Evolutionary conservation across 2,329 filamentous ascomycete genomes (phyloP).

Genomic region (Harringtonia lauricola): DNA sequence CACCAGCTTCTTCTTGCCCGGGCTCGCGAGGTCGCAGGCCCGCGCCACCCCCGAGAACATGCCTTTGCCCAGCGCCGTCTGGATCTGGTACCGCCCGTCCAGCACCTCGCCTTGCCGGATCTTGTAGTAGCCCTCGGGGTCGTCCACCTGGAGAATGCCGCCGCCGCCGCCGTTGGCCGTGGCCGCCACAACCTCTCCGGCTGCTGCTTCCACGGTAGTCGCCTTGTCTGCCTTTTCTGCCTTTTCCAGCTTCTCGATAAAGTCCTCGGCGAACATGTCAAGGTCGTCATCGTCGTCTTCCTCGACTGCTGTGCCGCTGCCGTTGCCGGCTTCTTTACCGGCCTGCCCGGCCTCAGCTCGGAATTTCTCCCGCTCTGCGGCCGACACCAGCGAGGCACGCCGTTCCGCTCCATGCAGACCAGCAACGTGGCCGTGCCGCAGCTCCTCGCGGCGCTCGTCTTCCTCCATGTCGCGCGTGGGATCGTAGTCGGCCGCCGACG

Average conservation of each 20-base stretch:
- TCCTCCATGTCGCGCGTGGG: constrained; percentile 82
- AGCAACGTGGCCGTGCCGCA: constrained; percentile 42
- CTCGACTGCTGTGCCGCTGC: neutral
- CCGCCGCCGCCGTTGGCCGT: constrained; percentile 37
- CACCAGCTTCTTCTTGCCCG: constrained; percentile 55
- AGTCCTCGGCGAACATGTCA: constrained; percentile 85
- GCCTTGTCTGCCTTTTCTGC: constrained; percentile 33
- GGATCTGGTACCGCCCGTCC: constrained; percentile 79
- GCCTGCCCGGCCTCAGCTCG: neutral
- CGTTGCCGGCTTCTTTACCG: constrained; percentile 6
- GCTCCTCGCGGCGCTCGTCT: constrained; percentile 61
- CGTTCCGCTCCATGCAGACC: constrained; percentile 31
- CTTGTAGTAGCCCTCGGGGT: constrained; percentile 93
- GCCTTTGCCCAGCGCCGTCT: constrained; percentile 78
- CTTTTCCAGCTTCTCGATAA: constrained; percentile 54
- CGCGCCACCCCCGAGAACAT: constrained; percentile 97
- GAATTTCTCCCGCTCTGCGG: constrained; percentile 15
- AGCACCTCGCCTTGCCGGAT: constrained; percentile 85
- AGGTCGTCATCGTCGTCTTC: constrained; percentile 42
- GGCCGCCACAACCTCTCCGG: constrained; percentile 20
- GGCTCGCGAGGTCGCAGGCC: constrained; percentile 63
- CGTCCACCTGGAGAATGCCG: constrained; percentile 83
- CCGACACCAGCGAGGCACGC: constrained; percentile 14
- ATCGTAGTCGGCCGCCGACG: constrained; percentile 89
- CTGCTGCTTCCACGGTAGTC: constrained; percentile 21